Percentiles rank a stretch among this genome's conserved stretches.
These are phyloP conservation scores for Geranomyces michiganensis DNA, from an alignment of 192 early-diverging fungal genomes.

Conservation along the genomic window DNA sequence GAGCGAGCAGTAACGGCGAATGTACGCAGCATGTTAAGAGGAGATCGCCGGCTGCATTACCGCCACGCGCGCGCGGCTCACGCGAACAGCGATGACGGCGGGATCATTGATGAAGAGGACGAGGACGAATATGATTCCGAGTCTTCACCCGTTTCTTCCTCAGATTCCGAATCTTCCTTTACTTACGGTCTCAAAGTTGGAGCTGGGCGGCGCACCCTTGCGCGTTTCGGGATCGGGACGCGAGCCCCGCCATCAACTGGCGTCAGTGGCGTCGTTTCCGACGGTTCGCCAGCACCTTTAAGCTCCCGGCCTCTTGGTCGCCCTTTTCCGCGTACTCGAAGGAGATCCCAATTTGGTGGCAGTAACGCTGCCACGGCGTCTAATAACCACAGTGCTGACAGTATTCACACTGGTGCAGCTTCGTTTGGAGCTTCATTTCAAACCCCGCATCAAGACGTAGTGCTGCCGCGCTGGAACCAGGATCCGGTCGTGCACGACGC, in stretches of 20 bases:
- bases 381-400: not conserved
- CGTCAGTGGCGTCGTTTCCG: too few relatives aligned
- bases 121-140: conserved; percentile 12
- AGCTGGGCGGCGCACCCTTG: conserved; percentile 23
- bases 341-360: conserved; percentile 3
- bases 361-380: not conserved
- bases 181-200: conserved; percentile 30
- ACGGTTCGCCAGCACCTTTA: too few relatives aligned
- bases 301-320: not conserved
- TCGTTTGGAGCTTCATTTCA: not conserved
- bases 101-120: conserved; percentile 3
- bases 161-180: conserved; percentile 24
- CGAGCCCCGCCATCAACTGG: not conserved
- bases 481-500: conserved; percentile 57
- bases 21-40: not conserved
- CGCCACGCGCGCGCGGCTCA: not conserved
- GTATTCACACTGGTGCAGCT: not conserved
- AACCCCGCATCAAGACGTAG: conserved; percentile 29
- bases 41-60: not conserved
- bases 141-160: not conserved
- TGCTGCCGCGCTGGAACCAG: conserved; percentile 40
- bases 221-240: conserved; percentile 23
- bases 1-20: not conserved
- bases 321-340: not conserved
- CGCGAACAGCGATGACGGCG: conserved; percentile 6